These are phyloP conservation scores for Penicillium sp. DNA, from an alignment of 2,329 filamentous ascomycete species.

Conservation along the genomic window DNA sequence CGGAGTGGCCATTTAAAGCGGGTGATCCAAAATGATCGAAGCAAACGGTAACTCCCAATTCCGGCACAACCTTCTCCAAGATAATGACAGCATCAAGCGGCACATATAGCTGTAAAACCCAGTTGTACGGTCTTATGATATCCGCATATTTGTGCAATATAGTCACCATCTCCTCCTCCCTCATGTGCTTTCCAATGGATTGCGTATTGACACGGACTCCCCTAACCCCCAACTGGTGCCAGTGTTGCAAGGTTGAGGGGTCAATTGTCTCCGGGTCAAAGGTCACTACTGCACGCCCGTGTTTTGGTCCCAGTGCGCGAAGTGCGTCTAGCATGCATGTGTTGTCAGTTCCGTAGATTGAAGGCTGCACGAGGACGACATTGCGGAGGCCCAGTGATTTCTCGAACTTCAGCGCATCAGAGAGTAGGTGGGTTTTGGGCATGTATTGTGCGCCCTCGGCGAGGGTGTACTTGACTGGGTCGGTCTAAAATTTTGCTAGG, in stretches of 20 bases:
- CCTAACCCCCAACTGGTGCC: conserved; percentile 63
- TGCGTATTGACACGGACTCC: conserved; percentile 65
- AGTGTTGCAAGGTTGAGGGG: conserved; percentile 49
- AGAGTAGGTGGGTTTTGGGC: too few relatives aligned
- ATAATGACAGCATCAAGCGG: conserved; percentile 55
- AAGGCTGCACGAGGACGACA: conserved; percentile 65
- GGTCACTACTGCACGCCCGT: conserved; percentile 60
- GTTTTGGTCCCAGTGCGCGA: conserved; percentile 51
- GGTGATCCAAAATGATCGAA: conserved; percentile 65
- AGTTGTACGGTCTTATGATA: conserved; percentile 54
- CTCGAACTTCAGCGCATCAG: conserved; percentile 60
- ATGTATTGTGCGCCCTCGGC: too few relatives aligned
- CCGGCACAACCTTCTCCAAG: conserved; percentile 55
- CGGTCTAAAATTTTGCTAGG: too few relatives aligned
- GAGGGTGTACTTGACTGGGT: too few relatives aligned
- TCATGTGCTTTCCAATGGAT: conserved; percentile 53
- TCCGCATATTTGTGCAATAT: conserved; percentile 55
- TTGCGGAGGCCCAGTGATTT: conserved; percentile 56
- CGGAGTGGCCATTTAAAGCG: conserved; percentile 32
- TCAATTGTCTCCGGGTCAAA: conserved; percentile 55
- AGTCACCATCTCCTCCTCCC: conserved; percentile 45
- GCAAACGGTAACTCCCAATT: conserved; percentile 58
- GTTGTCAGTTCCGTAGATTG: conserved; percentile 66
- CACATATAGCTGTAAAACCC: conserved; percentile 65
- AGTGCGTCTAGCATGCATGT: conserved; percentile 62